Percentiles rank a stretch among this genome's conserved stretches.
phyloP scores from a whole-genome alignment of 1,284 basidiomycete genomes.

The Rhodotorula sp. region DNA sequence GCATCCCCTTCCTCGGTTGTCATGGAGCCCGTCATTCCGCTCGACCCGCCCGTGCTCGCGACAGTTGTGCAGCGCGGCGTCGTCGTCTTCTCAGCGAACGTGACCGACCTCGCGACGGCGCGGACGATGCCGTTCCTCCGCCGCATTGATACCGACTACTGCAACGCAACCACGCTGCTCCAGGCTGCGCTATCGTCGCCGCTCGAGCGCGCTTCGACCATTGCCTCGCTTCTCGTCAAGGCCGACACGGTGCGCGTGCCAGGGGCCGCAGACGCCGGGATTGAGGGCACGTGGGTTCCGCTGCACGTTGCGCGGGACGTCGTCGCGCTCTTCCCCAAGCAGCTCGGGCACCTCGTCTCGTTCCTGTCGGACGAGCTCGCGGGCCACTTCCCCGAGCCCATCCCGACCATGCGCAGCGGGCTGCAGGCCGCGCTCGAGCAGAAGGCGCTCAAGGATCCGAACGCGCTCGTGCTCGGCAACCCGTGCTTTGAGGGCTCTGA shows the following conservation, averaged over 20 bases:
- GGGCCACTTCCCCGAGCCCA: constrained; percentile 22
- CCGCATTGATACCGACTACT: constrained; percentile 26
- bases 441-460: not conserved
- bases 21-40: constrained; percentile 16
- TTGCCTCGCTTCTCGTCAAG: constrained; percentile 15
- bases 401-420: constrained; percentile 17
- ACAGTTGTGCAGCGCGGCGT: constrained; percentile 15
- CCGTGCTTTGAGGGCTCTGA: constrained; percentile 16
- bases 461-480: constrained; percentile 7
- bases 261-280: not conserved
- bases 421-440: not conserved
- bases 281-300: constrained; percentile 18
- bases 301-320: constrained; percentile 12
- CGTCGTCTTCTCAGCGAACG: constrained; percentile 18
- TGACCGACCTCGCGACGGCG: constrained; percentile 8
- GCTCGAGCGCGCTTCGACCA: constrained; percentile 9
- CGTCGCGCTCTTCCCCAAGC: constrained; percentile 1
- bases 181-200: constrained; percentile 5
- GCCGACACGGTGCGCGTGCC: constrained; percentile 19
- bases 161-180: constrained; percentile 25
- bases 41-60: constrained; percentile 10
- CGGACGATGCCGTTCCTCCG: constrained; percentile 13
- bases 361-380: constrained; percentile 29
- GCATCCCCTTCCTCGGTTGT: not conserved
- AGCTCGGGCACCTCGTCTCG: constrained; percentile 12